Evolutionary conservation across 2,329 filamentous ascomycete species (phyloP).

Genomic region (Diaporthe longicolla): DNA sequence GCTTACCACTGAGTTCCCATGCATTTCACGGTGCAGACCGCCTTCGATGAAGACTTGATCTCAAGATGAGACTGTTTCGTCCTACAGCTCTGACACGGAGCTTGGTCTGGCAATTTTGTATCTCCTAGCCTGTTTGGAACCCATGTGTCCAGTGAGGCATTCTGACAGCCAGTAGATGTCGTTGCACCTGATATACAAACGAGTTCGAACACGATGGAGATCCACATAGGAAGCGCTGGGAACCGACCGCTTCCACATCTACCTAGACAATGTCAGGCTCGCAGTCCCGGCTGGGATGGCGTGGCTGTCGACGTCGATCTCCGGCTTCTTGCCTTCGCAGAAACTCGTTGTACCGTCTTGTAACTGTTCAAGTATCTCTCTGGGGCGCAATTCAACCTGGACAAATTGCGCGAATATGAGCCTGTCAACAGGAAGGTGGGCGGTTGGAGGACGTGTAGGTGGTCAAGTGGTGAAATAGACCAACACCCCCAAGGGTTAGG

Average conservation of each 20-base stretch:
- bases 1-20: background rate
- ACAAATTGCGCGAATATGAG: background rate
- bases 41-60: constrained; percentile 3
- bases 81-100: background rate
- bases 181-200: background rate
- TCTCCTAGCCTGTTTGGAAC: background rate
- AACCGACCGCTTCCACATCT: background rate
- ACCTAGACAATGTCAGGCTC: background rate
- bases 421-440: background rate
- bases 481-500: background rate
- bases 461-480: background rate
- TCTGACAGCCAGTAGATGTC: background rate
- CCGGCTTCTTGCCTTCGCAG: background rate
- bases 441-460: too few species aligned
- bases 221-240: background rate
- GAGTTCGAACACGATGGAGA: too few species aligned
- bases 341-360: background rate
- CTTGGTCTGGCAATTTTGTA: background rate
- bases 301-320: background rate
- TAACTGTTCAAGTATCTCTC: background rate
- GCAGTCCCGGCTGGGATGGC: background rate
- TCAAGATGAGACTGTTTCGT: constrained; percentile 12
- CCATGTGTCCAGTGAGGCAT: background rate
- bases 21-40: background rate
- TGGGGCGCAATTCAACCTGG: too few species aligned